Evolutionary conservation across 441 rosid genomes (phyloP).

Genomic region (Euphorbia corollata): DNA sequence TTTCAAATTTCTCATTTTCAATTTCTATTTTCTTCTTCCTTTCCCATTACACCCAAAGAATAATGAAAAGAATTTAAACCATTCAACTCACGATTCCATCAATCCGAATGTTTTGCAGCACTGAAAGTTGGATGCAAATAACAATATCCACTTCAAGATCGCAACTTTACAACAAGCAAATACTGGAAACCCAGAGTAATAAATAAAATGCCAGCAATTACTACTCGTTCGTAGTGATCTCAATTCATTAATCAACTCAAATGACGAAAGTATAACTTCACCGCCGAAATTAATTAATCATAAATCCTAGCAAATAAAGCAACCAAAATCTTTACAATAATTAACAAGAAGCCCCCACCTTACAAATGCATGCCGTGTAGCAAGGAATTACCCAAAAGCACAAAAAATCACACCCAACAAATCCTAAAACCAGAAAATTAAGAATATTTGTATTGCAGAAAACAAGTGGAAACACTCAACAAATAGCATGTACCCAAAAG

Average conservation of each 20-base stretch:
- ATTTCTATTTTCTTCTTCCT: constrained; percentile 23
- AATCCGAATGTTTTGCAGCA: constrained; percentile 10
- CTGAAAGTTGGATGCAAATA: constrained; percentile 10
- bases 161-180: constrained; percentile 9
- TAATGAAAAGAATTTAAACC: constrained; percentile 10
- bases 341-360: constrained; percentile 1
- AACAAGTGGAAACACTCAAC: constrained; percentile 6
- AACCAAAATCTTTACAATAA: constrained; percentile 13
- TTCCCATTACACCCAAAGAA: constrained; percentile 19
- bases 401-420: constrained; percentile 12
- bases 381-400: constrained; percentile 3
- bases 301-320: constrained; percentile 5
- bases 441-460: neutral
- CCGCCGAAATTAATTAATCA: constrained; percentile 10
- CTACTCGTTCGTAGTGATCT: constrained; percentile 11
- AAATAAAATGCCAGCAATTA: constrained; percentile 10
- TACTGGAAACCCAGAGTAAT: constrained; percentile 6
- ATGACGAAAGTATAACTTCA: neutral
- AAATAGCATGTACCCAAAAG: constrained; percentile 14
- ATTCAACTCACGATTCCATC: constrained; percentile 16
- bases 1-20: constrained; percentile 21
- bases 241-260: constrained; percentile 10
- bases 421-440: neutral
- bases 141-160: constrained; percentile 15
- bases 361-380: neutral